Evolutionary conservation across 495 filamentous ascomycete species (phyloP), one percentile per base, ranked within the genome.

Genomic region (Annulohypoxylon bovei): DNA sequence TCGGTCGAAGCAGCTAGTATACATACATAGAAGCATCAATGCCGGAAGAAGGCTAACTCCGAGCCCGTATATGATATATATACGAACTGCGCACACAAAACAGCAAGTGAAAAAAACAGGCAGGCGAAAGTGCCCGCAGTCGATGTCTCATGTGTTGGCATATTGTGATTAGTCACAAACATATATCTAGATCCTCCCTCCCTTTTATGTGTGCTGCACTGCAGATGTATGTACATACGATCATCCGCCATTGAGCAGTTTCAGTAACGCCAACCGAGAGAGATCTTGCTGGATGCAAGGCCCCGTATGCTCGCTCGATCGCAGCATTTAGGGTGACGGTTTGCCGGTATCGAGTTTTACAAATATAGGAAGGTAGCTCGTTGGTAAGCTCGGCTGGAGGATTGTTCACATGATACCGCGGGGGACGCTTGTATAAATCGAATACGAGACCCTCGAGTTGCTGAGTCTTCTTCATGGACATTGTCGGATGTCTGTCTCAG

Each of bases 61-160:
- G 50, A 8, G 3, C 14, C 46, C 25, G 3, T 12, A 22, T 23
- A 35, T 47, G n/a, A 18, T 57, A 25, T 18, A 59, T 37, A 55
- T 40, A 39, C 53, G 20, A 62, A n/a, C 9, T 12, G 54, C 23
- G 14, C 54, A 32, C 6, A 30, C 18, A 18, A 42, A 14, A 52
- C 12, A 42, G 6, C 28, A 12, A 54, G 50, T 35, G 3, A 52
- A 12, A 39, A 62, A 28, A 46, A 11, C n/a, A 20, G 8, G 42
- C 8, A 27, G 14, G 40, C 28, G 18, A 27, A 22, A 14, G 28
- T 53, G n/a, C 16, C 18, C 25, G 37, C 40, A 60, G 14, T 18
- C 11, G 2, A 39, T 62, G 68, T 71, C 68, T 71, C 62, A 71
- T 66, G 57, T 57, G 68, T 46, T 71, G 68, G 68, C 68, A 20